Conservation (phyloP, 1,284 basidiomycete genomes). For the Stereum hirsutum region DNA sequence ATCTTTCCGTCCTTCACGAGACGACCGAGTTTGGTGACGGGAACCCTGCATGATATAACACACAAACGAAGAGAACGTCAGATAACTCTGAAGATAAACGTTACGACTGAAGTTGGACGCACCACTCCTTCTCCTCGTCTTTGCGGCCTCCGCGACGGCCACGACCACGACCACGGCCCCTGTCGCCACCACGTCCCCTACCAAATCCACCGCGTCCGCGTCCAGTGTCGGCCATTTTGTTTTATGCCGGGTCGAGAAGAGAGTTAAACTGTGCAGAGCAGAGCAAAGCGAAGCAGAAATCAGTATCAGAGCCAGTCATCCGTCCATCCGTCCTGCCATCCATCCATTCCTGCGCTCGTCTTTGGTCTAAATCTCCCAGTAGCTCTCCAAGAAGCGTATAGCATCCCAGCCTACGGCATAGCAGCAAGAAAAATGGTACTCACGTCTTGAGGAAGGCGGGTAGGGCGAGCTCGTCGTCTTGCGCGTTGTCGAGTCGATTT, state of each 20-base stretch:
- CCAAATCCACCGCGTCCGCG: slow-evolving; percentile 82
- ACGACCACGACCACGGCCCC: slow-evolving; percentile 78
- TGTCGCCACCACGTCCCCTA: slow-evolving; percentile 70
- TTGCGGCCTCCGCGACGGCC: slow-evolving; percentile 94
- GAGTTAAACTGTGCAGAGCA: slow-evolving; percentile 5
- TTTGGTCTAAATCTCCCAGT: no score
- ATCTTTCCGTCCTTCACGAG: slow-evolving; percentile 99
- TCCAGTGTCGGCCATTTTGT: slow-evolving; percentile 67
- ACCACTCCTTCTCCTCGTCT: slow-evolving; percentile 99
- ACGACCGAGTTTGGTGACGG: slow-evolving; percentile 98
- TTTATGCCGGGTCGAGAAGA: slow-evolving; percentile 14
- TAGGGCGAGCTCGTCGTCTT: no score
- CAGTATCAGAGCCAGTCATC: not conserved
- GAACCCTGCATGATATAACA: slow-evolving; percentile 52
- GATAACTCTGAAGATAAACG: not conserved
- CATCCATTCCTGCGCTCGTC: slow-evolving; percentile 9
- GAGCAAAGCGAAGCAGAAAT: slow-evolving; percentile 7
- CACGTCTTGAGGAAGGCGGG: no score
- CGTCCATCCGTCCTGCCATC: not conserved
- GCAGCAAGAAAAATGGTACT: no score
- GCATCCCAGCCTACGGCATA: no score
- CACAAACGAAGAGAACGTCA: not conserved
- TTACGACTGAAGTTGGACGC: no score
- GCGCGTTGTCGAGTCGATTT: no score
- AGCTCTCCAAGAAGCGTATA: no score